phyloP scores from a whole-genome alignment of 129 eudicot species.

The Saposhnikovia divaricata region DNA sequence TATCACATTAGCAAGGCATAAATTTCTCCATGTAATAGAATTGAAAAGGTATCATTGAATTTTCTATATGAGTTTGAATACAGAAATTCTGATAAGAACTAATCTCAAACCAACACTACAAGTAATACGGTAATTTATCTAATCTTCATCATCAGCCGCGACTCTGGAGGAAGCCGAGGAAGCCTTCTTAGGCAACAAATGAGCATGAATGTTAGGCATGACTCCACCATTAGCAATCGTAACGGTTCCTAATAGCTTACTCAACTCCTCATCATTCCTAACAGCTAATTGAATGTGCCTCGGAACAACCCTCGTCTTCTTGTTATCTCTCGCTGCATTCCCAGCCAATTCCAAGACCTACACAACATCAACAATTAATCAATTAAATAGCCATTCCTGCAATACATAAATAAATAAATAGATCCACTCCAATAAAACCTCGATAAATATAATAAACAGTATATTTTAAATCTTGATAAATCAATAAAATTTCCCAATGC shows the following conservation, averaged over 20 bases:
- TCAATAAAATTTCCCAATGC: too few relatives aligned
- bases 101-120: not conserved
- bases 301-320: conserved; percentile 32
- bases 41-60: not conserved
- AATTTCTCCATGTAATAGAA: not conserved
- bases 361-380: not conserved
- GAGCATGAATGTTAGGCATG: conserved; percentile 33
- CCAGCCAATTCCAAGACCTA: conserved; percentile 34
- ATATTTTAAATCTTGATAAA: too few relatives aligned
- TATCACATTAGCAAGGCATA: too few relatives aligned
- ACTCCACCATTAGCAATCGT: conserved; percentile 35
- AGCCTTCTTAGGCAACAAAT: conserved; percentile 24
- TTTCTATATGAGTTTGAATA: not conserved
- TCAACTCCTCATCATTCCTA: conserved; percentile 30
- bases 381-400: too few relatives aligned
- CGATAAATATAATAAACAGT: not conserved
- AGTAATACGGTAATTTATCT: not conserved
- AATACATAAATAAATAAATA: too few relatives aligned
- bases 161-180: not conserved
- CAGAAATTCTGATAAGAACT: not conserved
- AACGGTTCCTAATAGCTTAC: conserved; percentile 28
- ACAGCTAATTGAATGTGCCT: conserved; percentile 30
- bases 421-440: not conserved
- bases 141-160: conserved; percentile 18
- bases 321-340: conserved; percentile 32